Conservation (phyloP, 2,329 filamentous ascomycete genomes). For the Alternaria sp. region DNA sequence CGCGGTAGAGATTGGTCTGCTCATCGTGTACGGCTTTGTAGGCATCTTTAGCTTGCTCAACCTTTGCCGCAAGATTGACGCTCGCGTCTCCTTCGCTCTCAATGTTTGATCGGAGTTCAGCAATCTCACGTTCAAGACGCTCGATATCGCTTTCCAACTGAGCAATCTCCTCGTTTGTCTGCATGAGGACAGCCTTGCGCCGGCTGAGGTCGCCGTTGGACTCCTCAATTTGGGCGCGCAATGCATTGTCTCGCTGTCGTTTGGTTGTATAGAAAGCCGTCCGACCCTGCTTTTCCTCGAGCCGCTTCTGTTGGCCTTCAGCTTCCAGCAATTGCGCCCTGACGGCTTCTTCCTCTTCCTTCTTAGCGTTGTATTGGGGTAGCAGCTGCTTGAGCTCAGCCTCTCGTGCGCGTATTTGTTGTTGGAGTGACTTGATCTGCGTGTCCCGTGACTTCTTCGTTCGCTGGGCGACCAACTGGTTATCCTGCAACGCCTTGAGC, state of each 20-base stretch:
- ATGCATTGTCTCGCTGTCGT: constrained; percentile 82
- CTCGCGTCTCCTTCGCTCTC: constrained; percentile 81
- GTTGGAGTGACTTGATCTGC: constrained; percentile 75
- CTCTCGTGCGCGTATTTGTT: constrained; percentile 79
- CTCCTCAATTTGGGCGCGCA: constrained; percentile 81
- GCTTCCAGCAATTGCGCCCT: constrained; percentile 77
- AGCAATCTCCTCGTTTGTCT: constrained; percentile 82
- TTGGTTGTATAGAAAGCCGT: constrained; percentile 89
- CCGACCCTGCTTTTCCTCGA: constrained; percentile 91
- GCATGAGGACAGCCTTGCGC: constrained; percentile 83
- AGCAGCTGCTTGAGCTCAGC: constrained; percentile 76
- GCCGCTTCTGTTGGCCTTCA: constrained; percentile 75
- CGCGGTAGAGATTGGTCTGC: constrained; percentile 84
- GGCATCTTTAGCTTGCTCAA: constrained; percentile 78
- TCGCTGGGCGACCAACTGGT: constrained; percentile 79
- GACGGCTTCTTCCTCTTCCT: constrained; percentile 74
- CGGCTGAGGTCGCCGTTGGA: constrained; percentile 77
- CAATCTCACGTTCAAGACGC: constrained; percentile 75
- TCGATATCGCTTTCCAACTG: constrained; percentile 75
- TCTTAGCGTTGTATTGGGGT: constrained; percentile 78
- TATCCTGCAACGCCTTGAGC: constrained; percentile 82
- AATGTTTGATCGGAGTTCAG: constrained; percentile 73
- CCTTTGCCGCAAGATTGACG: constrained; percentile 74
- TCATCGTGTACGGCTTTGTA: constrained; percentile 84
- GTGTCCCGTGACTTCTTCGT: constrained; percentile 73